Percentiles rank a stretch among this genome's conserved stretches.
Evolutionary conservation across 768 basidiomycete species (phyloP).

Genomic region (Kwoniella shandongensis): DNA sequence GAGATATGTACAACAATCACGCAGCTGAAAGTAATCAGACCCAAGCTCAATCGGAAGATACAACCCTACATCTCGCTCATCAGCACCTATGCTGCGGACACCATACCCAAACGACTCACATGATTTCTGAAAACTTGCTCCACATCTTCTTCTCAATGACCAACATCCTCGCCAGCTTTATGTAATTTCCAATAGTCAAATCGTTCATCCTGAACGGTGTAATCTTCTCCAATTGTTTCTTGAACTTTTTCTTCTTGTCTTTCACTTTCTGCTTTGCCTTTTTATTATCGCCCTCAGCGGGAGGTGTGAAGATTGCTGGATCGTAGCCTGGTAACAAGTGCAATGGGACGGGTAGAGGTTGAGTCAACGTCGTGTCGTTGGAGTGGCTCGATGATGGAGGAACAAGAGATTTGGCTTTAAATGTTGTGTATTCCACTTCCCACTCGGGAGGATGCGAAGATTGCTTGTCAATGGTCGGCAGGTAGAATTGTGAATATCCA

Average conservation of each 20-base stretch:
- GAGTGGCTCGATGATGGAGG: slow-evolving; percentile 41
- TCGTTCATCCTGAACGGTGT: slow-evolving; percentile 72
- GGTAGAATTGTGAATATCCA: slow-evolving; percentile 77
- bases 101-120: too few species aligned
- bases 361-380: slow-evolving; percentile 11
- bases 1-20: too few species aligned
- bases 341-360: slow-evolving; percentile 35
- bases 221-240: slow-evolving; percentile 55
- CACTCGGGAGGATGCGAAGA: slow-evolving; percentile 63
- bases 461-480: slow-evolving; percentile 62
- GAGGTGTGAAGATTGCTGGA: slow-evolving; percentile 7
- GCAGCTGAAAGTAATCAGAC: too few species aligned
- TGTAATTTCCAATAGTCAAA: slow-evolving; percentile 74
- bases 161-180: slow-evolving; percentile 65
- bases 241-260: slow-evolving; percentile 56
- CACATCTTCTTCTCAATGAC: slow-evolving; percentile 59
- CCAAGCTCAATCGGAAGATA: too few species aligned
- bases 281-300: background rate
- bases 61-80: too few species aligned
- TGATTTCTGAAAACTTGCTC: slow-evolving; percentile 66
- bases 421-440: slow-evolving; percentile 78
- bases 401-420: slow-evolving; percentile 56
- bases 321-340: slow-evolving; percentile 46
- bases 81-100: too few species aligned
- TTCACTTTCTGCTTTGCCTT: slow-evolving; percentile 13